Evolutionary conservation across 371 early-diverging fungal genomes (phyloP).

Genomic region (Cokeromyces recurvatus): DNA sequence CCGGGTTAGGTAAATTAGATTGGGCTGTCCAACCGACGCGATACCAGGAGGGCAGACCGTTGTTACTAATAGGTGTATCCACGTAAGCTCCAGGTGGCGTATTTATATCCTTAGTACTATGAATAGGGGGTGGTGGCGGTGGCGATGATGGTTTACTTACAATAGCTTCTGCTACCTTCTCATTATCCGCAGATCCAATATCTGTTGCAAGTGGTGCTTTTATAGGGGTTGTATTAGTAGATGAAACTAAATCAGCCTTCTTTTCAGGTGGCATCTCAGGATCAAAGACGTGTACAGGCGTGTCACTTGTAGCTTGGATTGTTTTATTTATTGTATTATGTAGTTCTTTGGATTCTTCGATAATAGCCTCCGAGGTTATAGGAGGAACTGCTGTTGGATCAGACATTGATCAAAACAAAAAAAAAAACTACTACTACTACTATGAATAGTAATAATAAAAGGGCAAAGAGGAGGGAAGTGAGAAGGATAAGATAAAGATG

Average conservation of each 20-base stretch:
- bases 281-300: conserved; percentile 18
- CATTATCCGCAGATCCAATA: conserved; percentile 1
- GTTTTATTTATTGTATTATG: conserved; percentile 11
- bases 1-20: conserved; percentile 41
- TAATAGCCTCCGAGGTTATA: not conserved
- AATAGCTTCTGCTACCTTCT: conserved; percentile 1
- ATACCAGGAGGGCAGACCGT: conserved; percentile 21
- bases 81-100: conserved; percentile 15
- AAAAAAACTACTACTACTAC: not conserved
- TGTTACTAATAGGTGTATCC: not conserved
- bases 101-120: not conserved
- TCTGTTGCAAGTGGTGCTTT: too few species aligned
- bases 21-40: conserved; percentile 40
- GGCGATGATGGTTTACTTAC: not conserved
- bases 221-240: too few species aligned
- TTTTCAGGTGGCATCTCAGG: conserved; percentile 23
- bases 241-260: too few species aligned
- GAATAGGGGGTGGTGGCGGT: not conserved
- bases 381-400: not conserved
- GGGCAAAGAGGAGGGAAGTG: not conserved
- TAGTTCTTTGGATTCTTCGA: conserved; percentile 13
- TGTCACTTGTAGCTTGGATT: conserved; percentile 4
- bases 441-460: not conserved
- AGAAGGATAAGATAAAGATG: not conserved
- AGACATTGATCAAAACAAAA: conserved; percentile 1